These are phyloP conservation scores for Quercus rubra DNA, from an alignment of 306 rosid species.

Conservation along the genomic window DNA sequence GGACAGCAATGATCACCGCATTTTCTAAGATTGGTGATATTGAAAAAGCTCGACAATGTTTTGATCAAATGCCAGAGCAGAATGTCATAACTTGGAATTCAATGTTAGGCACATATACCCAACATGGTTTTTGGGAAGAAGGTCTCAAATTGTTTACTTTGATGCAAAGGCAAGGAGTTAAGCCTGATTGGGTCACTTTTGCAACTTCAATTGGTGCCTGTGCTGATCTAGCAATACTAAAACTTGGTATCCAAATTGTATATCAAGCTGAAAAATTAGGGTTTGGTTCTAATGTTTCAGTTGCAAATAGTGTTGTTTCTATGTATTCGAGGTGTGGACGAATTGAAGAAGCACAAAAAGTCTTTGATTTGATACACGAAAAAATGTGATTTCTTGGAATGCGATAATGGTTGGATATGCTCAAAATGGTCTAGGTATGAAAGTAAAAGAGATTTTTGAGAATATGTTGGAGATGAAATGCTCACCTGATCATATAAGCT, in stretches of 20 bases:
- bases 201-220: constrained; percentile 54
- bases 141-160: constrained; percentile 48
- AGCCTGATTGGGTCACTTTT: constrained; percentile 54
- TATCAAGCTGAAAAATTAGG: constrained; percentile 49
- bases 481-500: constrained; percentile 62
- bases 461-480: constrained; percentile 42
- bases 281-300: constrained; percentile 43
- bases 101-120: constrained; percentile 54
- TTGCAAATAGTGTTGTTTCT: constrained; percentile 56
- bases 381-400: constrained; percentile 66
- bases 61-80: constrained; percentile 57
- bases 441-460: constrained; percentile 51
- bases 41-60: constrained; percentile 45
- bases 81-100: constrained; percentile 70
- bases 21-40: constrained; percentile 51
- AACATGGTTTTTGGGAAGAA: constrained; percentile 58
- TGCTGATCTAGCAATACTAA: constrained; percentile 58
- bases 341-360: constrained; percentile 45
- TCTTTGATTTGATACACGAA: constrained; percentile 40
- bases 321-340: constrained; percentile 69
- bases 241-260: constrained; percentile 52
- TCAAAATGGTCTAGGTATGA: constrained; percentile 62
- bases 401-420: constrained; percentile 65
- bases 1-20: constrained; percentile 65
- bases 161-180: constrained; percentile 46